Conservation (phyloP, 306 rosid genomes). For the Alnus glutinosa region DNA sequence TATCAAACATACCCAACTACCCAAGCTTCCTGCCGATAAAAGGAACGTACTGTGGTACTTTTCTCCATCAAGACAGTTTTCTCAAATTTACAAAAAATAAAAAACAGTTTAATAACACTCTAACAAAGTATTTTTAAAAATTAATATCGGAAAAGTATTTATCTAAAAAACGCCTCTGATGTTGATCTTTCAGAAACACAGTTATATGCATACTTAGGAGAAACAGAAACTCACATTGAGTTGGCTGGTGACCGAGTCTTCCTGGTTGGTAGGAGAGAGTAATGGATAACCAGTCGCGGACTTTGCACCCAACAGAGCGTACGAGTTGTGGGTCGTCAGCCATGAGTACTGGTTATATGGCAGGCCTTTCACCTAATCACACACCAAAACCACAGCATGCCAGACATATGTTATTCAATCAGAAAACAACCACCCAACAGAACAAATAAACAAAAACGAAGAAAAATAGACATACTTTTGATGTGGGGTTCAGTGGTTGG, state of each 20-base stretch:
- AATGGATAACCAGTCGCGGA: conserved; percentile 63
- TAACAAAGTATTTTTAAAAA: too few relatives aligned
- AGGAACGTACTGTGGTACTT: too few relatives aligned
- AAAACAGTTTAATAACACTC: too few relatives aligned
- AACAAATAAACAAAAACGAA: background rate
- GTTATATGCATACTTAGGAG: background rate
- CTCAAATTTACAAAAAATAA: too few relatives aligned
- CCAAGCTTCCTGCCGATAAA: too few relatives aligned
- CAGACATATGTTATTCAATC: background rate
- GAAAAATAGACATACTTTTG: conserved; percentile 42
- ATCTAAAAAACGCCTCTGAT: too few relatives aligned
- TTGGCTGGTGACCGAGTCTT: conserved; percentile 66
- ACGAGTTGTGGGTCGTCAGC: conserved; percentile 95
- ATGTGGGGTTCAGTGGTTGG: conserved; percentile 57
- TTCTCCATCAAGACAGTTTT: too few relatives aligned
- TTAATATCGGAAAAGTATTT: too few relatives aligned
- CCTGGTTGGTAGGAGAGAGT: conserved; percentile 75
- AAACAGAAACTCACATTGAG: conserved; percentile 60
- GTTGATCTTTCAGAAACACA: too few relatives aligned
- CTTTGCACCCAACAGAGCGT: conserved; percentile 57
- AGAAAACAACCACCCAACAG: background rate
- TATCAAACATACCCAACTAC: too few relatives aligned
- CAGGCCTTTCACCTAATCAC: conserved; percentile 59
- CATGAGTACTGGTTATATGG: conserved; percentile 85
- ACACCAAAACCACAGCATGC: background rate